Evolutionary conservation across 2,329 filamentous ascomycete genomes (phyloP), one percentile per base, ranked within the genome.

Genomic region (Aspergillus sp.): DNA sequence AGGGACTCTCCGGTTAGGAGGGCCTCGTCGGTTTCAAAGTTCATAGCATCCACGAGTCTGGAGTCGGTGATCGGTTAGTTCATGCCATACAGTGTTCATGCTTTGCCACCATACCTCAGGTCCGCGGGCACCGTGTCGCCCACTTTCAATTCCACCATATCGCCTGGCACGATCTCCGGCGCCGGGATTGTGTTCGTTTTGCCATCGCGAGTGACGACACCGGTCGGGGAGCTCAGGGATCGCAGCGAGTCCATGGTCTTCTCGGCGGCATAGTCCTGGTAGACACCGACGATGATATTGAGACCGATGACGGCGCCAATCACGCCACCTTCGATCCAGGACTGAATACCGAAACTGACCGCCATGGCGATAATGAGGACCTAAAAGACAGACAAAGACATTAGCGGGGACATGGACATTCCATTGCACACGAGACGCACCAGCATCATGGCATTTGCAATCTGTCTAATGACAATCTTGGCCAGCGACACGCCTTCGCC

Each of bases 281-380:
- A 81, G 61, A 85, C 84, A 13, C 82, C 82, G 56, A 85, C 81
- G 1, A 78, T 65, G 49, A 84, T 77, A 60, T 85, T 85, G 34
- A 84, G 72, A 3, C 76, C 64, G 54, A 85, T 84, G 60, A 85
- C 81, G 4, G 79, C 82, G 7, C 76, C 76, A 53, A 85, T 81
- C 45, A 85, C 82, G 49, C 79, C 81, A 19, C 81, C 82, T 71
- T 85, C 82, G 49, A 85, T 79, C 64, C 77, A 84, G 54, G 82
- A 81, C 32, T 76, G 68, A 20, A 83, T 80, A 31, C 79, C 81
- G 62, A 80, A 81, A 64, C 78, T 79, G 47, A 82, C 77, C 52
- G 84, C 85, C 84, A 89, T 89, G 61, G 88, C 88, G 65, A 89
- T 85, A 63, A 91, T 81, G 59, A 92, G 85, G 53, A 89, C 87